phyloP scores from a whole-genome alignment of 2,329 filamentous ascomycete genomes.

The Pseudocercospora cruenta region DNA sequence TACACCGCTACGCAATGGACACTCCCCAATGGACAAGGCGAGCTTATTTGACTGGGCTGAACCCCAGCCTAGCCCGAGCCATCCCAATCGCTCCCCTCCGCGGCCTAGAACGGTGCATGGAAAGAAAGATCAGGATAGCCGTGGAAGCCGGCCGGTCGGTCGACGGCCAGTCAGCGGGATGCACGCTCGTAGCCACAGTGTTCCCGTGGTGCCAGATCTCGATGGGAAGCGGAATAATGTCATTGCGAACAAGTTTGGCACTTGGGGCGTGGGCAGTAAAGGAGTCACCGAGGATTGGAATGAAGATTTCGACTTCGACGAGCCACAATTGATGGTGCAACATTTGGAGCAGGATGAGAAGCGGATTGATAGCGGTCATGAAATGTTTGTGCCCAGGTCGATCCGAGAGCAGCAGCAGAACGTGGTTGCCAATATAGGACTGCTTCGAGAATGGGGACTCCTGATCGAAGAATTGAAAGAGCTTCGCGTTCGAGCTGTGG shows the following conservation, averaged over 20 bases:
- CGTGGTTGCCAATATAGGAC: conserved; percentile 80
- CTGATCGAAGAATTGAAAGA: conserved; percentile 83
- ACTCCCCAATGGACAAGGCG: conserved; percentile 49
- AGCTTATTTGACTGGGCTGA: conserved; percentile 73
- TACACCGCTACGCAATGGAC: conserved; percentile 43
- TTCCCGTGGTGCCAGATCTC: conserved; percentile 69
- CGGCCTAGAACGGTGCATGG: conserved; percentile 76
- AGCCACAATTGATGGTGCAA: conserved; percentile 45
- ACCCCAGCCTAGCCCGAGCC: conserved; percentile 63
- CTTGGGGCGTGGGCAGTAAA: conserved; percentile 79
- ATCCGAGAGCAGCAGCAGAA: conserved; percentile 82
- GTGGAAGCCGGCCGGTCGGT: conserved; percentile 69
- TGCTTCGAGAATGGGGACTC: conserved; percentile 78
- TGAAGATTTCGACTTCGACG: conserved; percentile 80
- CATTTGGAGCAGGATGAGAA: conserved; percentile 40
- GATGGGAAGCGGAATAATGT: conserved; percentile 57
- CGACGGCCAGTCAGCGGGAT: conserved; percentile 70
- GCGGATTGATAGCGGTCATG: conserved; percentile 49
- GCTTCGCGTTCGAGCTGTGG: conserved; percentile 69
- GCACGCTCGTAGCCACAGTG: conserved; percentile 79
- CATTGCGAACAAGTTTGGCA: conserved; percentile 72
- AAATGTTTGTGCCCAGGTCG: conserved; percentile 74
- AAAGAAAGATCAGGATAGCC: conserved; percentile 71
- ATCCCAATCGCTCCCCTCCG: conserved; percentile 62
- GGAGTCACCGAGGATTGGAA: conserved; percentile 86